A percentile compares a stretch with the other conserved stretches of the same genome.
phyloP scores from a whole-genome alignment of 2,329 filamentous ascomycete species.

The Plectosphaerella sp. region DNA sequence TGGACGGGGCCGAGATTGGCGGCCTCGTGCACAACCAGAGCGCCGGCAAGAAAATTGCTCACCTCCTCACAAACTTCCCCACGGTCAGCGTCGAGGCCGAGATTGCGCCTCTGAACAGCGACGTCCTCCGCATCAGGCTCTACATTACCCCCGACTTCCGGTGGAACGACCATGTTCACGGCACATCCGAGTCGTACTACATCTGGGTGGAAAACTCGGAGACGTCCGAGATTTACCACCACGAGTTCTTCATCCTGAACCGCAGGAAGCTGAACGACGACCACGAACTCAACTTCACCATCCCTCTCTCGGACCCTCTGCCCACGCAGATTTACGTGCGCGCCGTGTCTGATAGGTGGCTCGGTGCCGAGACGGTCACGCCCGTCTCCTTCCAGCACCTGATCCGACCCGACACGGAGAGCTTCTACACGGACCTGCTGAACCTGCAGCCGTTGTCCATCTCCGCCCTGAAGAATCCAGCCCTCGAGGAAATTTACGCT shows the following conservation, averaged over 20 bases:
- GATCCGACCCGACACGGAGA: slow-evolving; percentile 95
- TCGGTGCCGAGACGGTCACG: slow-evolving; percentile 92
- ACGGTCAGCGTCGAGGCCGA: slow-evolving; percentile 87
- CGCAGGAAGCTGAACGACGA: slow-evolving; percentile 87
- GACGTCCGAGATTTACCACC: slow-evolving; percentile 94
- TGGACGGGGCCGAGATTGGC: slow-evolving; percentile 89
- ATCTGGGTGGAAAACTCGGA: slow-evolving; percentile 99
- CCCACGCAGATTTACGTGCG: slow-evolving; percentile 95
- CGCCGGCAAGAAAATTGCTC: slow-evolving; percentile 78
- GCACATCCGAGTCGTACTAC: slow-evolving; percentile 94
- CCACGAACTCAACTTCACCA: slow-evolving; percentile 98
- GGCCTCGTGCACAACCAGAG: slow-evolving; percentile 84
- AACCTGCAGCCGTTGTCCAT: slow-evolving; percentile 88
- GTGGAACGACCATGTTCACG: slow-evolving; percentile 93
- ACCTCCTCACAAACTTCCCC: slow-evolving; percentile 84
- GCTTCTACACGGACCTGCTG: slow-evolving; percentile 90
- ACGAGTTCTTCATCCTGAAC: slow-evolving; percentile 93
- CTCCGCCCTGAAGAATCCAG: slow-evolving; percentile 78
- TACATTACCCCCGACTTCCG: slow-evolving; percentile 83
- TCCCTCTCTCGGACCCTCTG: slow-evolving; percentile 86
- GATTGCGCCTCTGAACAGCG: slow-evolving; percentile 90
- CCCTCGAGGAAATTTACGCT: slow-evolving; percentile 82
- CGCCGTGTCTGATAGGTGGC: slow-evolving; percentile 91
- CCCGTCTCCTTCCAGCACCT: slow-evolving; percentile 97
- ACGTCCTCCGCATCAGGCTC: slow-evolving; percentile 88